These are phyloP conservation scores for Escovopsis weberi DNA, from an alignment of 2,329 filamentous ascomycete genomes.

Conservation along the genomic window DNA sequence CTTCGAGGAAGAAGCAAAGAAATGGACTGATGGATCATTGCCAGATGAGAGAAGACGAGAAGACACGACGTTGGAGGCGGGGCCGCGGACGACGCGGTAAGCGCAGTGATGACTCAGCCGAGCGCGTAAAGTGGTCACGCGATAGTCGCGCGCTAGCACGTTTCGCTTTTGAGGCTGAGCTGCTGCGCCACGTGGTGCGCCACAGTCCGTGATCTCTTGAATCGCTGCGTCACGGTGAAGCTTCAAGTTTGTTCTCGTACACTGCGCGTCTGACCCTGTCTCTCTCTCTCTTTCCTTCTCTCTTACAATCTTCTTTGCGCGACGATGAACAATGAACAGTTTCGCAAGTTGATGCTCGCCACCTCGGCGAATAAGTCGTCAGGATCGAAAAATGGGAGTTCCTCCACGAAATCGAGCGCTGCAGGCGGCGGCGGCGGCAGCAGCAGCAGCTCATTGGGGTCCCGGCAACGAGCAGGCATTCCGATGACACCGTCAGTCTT, in stretches of 20 bases:
- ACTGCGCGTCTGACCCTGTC: neutral
- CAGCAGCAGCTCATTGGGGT: constrained; percentile 45
- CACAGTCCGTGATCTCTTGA: too few relatives aligned
- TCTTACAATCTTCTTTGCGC: neutral
- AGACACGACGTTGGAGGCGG: neutral
- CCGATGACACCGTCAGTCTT: constrained; percentile 78
- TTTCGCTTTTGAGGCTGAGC: neutral
- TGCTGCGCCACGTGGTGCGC: neutral
- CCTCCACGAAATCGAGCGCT: constrained; percentile 17
- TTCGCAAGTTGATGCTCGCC: constrained; percentile 59
- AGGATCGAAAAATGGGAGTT: constrained; percentile 30
- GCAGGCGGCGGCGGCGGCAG: constrained; percentile 14
- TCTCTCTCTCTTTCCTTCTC: neutral
- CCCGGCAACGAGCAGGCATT: constrained; percentile 64
- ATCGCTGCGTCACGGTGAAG: too few relatives aligned
- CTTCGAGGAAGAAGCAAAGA: too few relatives aligned
- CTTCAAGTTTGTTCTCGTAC: too few relatives aligned
- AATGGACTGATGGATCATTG: too few relatives aligned
- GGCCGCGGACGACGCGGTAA: too few relatives aligned
- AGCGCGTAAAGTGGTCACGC: too few relatives aligned
- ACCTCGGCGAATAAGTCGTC: constrained; percentile 29
- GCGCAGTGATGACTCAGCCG: too few relatives aligned
- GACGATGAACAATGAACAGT: constrained; percentile 88
- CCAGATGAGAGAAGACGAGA: too few relatives aligned
- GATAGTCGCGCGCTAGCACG: too few relatives aligned